Evolutionary conservation across 805 yeast species (phyloP), one percentile per base, ranked within the genome.

Genomic region (Teunomyces tritomae): DNA sequence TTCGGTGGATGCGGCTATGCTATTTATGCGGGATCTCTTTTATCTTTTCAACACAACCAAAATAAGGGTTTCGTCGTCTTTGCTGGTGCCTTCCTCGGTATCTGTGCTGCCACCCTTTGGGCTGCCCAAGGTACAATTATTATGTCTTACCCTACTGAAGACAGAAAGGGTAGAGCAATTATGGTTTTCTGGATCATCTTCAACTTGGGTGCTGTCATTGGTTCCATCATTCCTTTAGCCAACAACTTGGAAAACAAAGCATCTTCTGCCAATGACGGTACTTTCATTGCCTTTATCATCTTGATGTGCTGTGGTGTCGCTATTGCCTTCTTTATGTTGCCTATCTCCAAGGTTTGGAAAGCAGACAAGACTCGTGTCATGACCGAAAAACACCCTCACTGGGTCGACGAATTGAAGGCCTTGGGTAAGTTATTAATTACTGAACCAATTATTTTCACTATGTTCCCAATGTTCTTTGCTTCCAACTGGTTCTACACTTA

Each of bases 401-500:
- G 77, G 71, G 65, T 65, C 55, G 60, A 69, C 14, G 85, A 80
- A 57, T 46, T 80, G 39, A 49, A 54, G 10, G 78, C 68, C 40
- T 67, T 80, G 55, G 60, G 59, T 49, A 56, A 58, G 39, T 61
- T 72, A 43, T 65, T 78, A 50, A 59, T 55, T 45, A 51, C 51
- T 20, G 77, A 76, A 55, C 79, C 79, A 41, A 67, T 64, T 58
- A 75, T 82, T 44, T 57, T 75, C 42, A 60, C 76, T 24, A 55
- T 80, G 60, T 76, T 83, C 73, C 87, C 87, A 37, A 74, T 80
- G 78, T 82, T 82, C 61, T 77, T 79, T 54, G 73, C 83, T 27
- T 79, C 86, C 32, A 82, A 82, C 69, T 82, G 83, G 83, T 82
- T 80, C 67, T 80, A 80, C 70, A 78, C 85, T 39, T 82, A 82